Base-by-base conservation (phyloP, 2,329 filamentous ascomycete genomes). In the Diaporthe destruens region DNA sequence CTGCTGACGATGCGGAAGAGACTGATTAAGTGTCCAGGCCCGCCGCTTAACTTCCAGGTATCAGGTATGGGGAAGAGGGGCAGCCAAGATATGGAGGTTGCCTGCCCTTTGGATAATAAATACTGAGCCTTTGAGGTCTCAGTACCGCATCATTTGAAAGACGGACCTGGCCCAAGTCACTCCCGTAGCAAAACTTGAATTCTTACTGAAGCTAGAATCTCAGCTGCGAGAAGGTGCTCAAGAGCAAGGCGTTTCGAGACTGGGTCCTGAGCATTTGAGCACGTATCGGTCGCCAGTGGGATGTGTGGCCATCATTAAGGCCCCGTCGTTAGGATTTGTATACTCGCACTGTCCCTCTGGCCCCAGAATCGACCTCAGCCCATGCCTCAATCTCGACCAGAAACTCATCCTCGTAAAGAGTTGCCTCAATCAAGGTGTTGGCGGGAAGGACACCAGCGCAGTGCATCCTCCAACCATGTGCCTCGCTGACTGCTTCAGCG, bases 391-490 rank as follows among this genome's bases (percentile, higher is more conserved):
- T 75, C 65, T 78, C 77, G 9, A 77, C 75, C 2, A 76, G 32
- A 29, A 74, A 72, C 20, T 75, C 70, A 14, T 61, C 36, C 8
- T 74, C 75, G 14, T 76, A 63, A 11, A 78, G n/a, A 2, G 74
- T 73, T 4, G 71, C 71, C 14, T 69, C 49, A 11, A 77, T 51
- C 8, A 77, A 36, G 34, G 74, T 76, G 68, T 77, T 76, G 4
- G 71, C 61, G 25, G 74, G 74, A 16, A 74, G 71, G 23, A 79
- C 72, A 2, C 25, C 77, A n/a, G 75, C 77, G 69, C 76, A 77
- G 23, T 71, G 25, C 71, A 80, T 79, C 16, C 69, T 74, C 79
- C 77, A 78, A 7, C 79, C 79, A 57, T 80, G 79, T 1, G 76
- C 79, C 51, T 66, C 59, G 39, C 77, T 77, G 9, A 79, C 77